Percentiles rank a stretch among this genome's conserved stretches.
Evolutionary conservation across 345 rosid species (phyloP).

Genomic region (Sisymbrium irio): DNA sequence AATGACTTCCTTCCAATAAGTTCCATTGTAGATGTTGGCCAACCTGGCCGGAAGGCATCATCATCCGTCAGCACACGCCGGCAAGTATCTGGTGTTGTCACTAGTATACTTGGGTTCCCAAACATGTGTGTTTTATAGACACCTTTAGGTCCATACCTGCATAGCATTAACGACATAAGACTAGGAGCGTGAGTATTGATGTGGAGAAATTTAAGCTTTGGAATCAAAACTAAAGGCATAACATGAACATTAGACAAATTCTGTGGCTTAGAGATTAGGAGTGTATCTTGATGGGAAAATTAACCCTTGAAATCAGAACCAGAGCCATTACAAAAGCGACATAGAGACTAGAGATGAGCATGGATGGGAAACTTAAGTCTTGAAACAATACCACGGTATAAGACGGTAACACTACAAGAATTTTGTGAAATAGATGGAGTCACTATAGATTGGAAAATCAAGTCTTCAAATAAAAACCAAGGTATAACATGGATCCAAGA

Average conservation of each 20-base stretch:
- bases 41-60: conserved; percentile 69
- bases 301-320: no score
- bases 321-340: no score
- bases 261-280: no score
- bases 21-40: conserved; percentile 67
- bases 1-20: conserved; percentile 86
- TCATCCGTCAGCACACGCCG: conserved; percentile 63
- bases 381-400: no score
- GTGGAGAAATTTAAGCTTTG: not conserved
- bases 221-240: not conserved
- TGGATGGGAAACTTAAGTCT: no score
- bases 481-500: not conserved
- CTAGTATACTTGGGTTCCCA: conserved; percentile 76
- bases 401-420: no score
- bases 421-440: no score
- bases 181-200: not conserved
- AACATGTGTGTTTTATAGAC: conserved; percentile 86
- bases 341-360: no score
- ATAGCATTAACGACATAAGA: conserved; percentile 8
- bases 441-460: no score
- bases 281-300: no score
- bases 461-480: no score
- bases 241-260: not conserved
- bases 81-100: conserved; percentile 70
- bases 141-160: conserved; percentile 64